Conservation (phyloP, 2,329 filamentous ascomycete species). For the Neopestalotiopsis sp. region DNA sequence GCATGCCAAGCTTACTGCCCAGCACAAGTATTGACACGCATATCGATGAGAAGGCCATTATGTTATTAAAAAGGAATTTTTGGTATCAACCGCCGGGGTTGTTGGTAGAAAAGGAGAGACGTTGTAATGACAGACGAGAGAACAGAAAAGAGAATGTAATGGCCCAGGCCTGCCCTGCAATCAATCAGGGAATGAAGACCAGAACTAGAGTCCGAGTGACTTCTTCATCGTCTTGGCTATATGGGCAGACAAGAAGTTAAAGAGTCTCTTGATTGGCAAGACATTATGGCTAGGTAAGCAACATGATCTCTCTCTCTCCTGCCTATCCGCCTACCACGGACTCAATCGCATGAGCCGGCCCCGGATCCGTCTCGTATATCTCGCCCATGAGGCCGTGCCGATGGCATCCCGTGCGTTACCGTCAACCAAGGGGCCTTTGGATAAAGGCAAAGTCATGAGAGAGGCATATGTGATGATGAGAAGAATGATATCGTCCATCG, state of each 20-base stretch:
- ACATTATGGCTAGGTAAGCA: neutral
- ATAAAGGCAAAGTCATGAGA: neutral
- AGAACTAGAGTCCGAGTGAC: neutral
- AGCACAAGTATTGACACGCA: conserved; percentile 8
- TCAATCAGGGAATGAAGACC: conserved; percentile 8
- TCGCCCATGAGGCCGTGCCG: conserved; percentile 5
- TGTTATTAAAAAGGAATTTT: conserved; percentile 23
- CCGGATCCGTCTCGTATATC: conserved; percentile 17
- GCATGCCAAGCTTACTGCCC: conserved; percentile 9
- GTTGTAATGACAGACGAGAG: conserved; percentile 7
- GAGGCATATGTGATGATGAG: conserved; percentile 13
- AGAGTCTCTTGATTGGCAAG: neutral
- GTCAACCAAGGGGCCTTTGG: neutral
- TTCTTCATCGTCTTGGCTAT: neutral
- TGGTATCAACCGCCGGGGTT: conserved; percentile 11
- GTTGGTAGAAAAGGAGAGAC: conserved; percentile 9
- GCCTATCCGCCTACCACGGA: neutral
- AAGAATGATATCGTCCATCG: neutral
- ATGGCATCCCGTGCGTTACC: conserved; percentile 7
- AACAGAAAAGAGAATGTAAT: conserved; percentile 11
- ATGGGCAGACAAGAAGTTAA: conserved; percentile 2
- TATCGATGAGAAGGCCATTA: conserved; percentile 26
- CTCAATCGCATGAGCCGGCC: conserved; percentile 15
- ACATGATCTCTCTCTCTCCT: neutral
- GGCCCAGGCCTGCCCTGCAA: conserved; percentile 14